Conservation (phyloP, 208 protist species). For the Trypanosoma theileri region DNA sequence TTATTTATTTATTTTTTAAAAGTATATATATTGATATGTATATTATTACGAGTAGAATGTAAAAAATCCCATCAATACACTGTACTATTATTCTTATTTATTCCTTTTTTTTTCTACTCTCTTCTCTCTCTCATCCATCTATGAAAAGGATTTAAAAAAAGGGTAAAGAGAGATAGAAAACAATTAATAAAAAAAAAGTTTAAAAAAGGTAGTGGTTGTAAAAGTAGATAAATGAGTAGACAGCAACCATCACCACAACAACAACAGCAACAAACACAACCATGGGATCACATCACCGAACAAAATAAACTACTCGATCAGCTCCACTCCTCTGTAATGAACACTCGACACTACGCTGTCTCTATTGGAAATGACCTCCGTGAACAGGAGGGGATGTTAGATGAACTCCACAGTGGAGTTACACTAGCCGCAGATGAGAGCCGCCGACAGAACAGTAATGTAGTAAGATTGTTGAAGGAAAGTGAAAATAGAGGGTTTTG, state of each 20-base stretch:
- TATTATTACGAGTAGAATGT: too few relatives aligned
- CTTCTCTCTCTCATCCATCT: not conserved
- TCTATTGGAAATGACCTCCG: constrained; percentile 69
- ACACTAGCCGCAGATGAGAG: constrained; percentile 62
- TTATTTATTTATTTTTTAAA: too few relatives aligned
- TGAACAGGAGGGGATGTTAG: constrained; percentile 79
- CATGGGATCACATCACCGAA: constrained; percentile 31
- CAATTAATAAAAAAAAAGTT: too few relatives aligned
- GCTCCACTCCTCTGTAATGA: constrained; percentile 81
- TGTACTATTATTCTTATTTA: not conserved
- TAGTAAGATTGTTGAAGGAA: constrained; percentile 64
- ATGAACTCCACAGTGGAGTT: constrained; percentile 59
- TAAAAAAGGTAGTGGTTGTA: not conserved
- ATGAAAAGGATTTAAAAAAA: not conserved
- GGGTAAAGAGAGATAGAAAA: not conserved
- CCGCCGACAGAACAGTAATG: constrained; percentile 76
- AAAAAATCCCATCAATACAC: too few relatives aligned
- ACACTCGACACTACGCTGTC: constrained; percentile 77
- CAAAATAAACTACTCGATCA: constrained; percentile 83
- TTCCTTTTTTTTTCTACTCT: not conserved
- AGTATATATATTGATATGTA: too few relatives aligned
- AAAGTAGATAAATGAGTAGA: not conserved
- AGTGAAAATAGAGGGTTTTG: constrained; percentile 79
- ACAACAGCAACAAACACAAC: not conserved
- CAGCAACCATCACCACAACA: constrained; percentile 2